A percentile compares a stretch with the other conserved stretches of the same genome.
phyloP scores from a whole-genome alignment of 495 filamentous ascomycete genomes.

The Corynascus novoguineensis region DNA sequence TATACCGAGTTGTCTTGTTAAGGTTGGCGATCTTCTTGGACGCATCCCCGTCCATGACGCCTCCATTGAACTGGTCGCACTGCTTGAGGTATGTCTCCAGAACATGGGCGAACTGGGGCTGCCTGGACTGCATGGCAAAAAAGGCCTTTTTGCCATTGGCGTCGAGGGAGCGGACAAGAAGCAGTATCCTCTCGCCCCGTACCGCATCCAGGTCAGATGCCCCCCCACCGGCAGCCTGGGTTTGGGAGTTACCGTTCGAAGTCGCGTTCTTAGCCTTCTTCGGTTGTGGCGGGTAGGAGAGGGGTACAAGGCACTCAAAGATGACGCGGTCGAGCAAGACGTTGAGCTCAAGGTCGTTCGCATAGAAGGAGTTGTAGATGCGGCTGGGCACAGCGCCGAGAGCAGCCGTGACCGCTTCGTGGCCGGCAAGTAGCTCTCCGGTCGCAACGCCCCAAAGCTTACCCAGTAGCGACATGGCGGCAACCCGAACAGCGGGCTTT shows the following conservation, averaged over 20 bases:
- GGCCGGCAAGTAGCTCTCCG: slow-evolving; percentile 77
- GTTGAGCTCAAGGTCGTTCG: slow-evolving; percentile 84
- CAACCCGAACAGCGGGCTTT: slow-evolving; percentile 72
- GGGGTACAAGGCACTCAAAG: slow-evolving; percentile 77
- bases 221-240: slow-evolving; percentile 39
- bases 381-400: slow-evolving; percentile 76
- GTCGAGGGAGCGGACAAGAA: slow-evolving; percentile 74
- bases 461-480: slow-evolving; percentile 76
- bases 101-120: slow-evolving; percentile 61
- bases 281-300: slow-evolving; percentile 69
- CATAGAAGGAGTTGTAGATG: slow-evolving; percentile 83
- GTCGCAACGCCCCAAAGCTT: slow-evolving; percentile 88
- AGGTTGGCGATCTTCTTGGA: slow-evolving; percentile 64
- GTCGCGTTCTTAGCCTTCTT: slow-evolving; percentile 45
- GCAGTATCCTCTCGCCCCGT: slow-evolving; percentile 75
- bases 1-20: slow-evolving; percentile 57
- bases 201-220: slow-evolving; percentile 72
- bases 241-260: slow-evolving; percentile 54
- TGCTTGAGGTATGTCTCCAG: slow-evolving; percentile 66
- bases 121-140: slow-evolving; percentile 75
- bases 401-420: slow-evolving; percentile 64
- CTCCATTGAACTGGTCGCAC: slow-evolving; percentile 85
- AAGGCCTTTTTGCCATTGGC: slow-evolving; percentile 76
- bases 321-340: slow-evolving; percentile 77
- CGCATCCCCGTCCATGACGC: slow-evolving; percentile 68